Percentiles rank a stretch among this genome's conserved stretches.
phyloP scores from a whole-genome alignment of 2,329 filamentous ascomycete species.

The Atkinsonella hypoxylon region DNA sequence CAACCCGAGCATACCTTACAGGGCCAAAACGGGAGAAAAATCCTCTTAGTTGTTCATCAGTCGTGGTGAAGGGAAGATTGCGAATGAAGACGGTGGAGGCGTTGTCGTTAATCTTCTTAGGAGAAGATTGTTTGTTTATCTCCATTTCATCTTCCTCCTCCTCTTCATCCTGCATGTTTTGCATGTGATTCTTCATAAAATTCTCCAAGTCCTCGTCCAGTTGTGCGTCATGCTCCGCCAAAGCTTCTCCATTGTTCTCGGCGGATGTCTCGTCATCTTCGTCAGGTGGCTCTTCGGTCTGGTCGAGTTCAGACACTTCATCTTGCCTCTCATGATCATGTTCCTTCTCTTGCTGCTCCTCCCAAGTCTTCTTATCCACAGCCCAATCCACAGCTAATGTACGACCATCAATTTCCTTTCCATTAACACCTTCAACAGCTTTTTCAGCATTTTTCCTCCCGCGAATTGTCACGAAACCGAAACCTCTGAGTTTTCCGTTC shows the following conservation, averaged over 20 bases:
- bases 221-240: constrained; percentile 24
- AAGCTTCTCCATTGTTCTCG: constrained; percentile 16
- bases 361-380: constrained; percentile 81
- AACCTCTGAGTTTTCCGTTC: constrained; percentile 67
- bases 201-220: constrained; percentile 36
- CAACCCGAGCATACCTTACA: constrained; percentile 83
- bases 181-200: constrained; percentile 46
- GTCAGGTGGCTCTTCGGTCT: constrained; percentile 19
- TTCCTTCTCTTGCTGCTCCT: constrained; percentile 42
- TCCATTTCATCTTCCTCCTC: constrained; percentile 34
- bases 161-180: constrained; percentile 46
- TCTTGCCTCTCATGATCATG: constrained; percentile 24
- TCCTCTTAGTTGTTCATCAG: constrained; percentile 68
- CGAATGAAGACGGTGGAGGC: constrained; percentile 79
- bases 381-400: constrained; percentile 93
- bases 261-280: constrained; percentile 16
- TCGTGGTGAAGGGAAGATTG: constrained; percentile 82
- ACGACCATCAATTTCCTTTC: constrained; percentile 78
- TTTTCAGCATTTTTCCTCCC: constrained; percentile 85
- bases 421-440: constrained; percentile 75
- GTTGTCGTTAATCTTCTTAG: constrained; percentile 42
- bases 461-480: constrained; percentile 83
- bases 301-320: constrained; percentile 20
- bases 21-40: constrained; percentile 83
- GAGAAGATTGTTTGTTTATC: constrained; percentile 15